phyloP scores from a whole-genome alignment of 495 filamentous ascomycete genomes.

The Penicillium longicatenatum region DNA sequence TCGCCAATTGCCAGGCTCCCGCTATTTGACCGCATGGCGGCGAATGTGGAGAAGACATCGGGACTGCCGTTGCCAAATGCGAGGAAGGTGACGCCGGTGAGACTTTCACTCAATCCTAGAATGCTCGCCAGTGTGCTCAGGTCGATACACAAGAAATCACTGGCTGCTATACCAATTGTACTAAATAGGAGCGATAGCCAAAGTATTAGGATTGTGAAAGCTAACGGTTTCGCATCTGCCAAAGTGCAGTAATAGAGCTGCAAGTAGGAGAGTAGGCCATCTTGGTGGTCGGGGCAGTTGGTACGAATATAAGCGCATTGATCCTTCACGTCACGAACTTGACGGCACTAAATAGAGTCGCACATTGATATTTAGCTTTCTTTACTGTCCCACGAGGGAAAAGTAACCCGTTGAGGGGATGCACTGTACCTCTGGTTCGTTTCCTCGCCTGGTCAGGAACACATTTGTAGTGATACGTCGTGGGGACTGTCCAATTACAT shows the following conservation, averaged over 20 bases:
- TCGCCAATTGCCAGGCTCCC: conserved; percentile 95
- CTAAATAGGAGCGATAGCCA: conserved; percentile 95
- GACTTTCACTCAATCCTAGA: conserved; percentile 90
- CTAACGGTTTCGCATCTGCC: conserved; percentile 67
- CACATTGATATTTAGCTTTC: conserved; percentile 28
- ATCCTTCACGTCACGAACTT: conserved; percentile 73
- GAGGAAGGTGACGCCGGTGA: conserved; percentile 95
- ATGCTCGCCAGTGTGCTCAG: conserved; percentile 87
- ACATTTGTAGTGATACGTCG: conserved; percentile 10
- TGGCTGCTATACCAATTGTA: conserved; percentile 97
- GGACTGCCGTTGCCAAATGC: conserved; percentile 99
- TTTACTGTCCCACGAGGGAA: conserved; percentile 7
- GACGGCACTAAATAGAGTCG: conserved; percentile 62
- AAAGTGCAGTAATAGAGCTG: conserved; percentile 88
- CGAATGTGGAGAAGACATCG: conserved; percentile 98
- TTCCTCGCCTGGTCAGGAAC: conserved; percentile 27
- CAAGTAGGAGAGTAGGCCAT: conserved; percentile 87
- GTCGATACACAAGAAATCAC: conserved; percentile 97
- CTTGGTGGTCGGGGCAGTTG: conserved; percentile 87
- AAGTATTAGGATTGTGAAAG: conserved; percentile 71
- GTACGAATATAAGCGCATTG: conserved; percentile 83
- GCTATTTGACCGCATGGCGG: conserved; percentile 94
- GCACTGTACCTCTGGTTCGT: conserved; percentile 41
- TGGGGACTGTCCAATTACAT: conserved; percentile 11
- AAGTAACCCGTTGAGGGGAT: background rate